Percentiles rank a stretch among this genome's conserved stretches.
These are phyloP conservation scores for Senna tora DNA, from an alignment of 306 rosid genomes.

Conservation along the genomic window DNA sequence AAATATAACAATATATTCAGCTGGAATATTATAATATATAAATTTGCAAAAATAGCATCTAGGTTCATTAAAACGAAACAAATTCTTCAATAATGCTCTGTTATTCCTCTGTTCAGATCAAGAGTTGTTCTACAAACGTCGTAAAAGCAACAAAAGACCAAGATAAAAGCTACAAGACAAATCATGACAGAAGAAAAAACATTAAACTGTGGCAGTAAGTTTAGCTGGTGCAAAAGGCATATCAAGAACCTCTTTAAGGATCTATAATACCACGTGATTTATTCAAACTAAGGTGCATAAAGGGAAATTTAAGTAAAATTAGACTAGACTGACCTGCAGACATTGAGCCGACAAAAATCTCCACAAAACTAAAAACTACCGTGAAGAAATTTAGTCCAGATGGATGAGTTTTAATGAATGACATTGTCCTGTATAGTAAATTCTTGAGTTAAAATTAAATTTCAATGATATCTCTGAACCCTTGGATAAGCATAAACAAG, in stretches of 20 bases:
- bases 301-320: constrained; percentile 6
- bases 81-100: not conserved
- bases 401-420: constrained; percentile 57
- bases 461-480: constrained; percentile 18
- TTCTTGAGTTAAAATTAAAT: constrained; percentile 33
- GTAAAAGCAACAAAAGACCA: not conserved
- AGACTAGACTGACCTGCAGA: constrained; percentile 63
- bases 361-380: constrained; percentile 74
- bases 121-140: not conserved
- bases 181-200: not conserved
- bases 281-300: not conserved
- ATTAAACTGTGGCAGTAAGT: not conserved
- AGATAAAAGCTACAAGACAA: not conserved
- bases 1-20: constrained; percentile 7
- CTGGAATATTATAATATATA: not conserved
- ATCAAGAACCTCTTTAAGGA: not conserved
- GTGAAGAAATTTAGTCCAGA: constrained; percentile 61
- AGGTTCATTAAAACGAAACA: not conserved
- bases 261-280: constrained; percentile 2
- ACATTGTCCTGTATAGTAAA: constrained; percentile 67
- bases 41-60: not conserved
- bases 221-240: not conserved
- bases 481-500: constrained; percentile 14
- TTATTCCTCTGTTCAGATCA: constrained; percentile 1
- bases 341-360: constrained; percentile 83